These are phyloP conservation scores for Ophioceras dolichostomum DNA, from an alignment of 2,329 filamentous ascomycete species.

Conservation along the genomic window DNA sequence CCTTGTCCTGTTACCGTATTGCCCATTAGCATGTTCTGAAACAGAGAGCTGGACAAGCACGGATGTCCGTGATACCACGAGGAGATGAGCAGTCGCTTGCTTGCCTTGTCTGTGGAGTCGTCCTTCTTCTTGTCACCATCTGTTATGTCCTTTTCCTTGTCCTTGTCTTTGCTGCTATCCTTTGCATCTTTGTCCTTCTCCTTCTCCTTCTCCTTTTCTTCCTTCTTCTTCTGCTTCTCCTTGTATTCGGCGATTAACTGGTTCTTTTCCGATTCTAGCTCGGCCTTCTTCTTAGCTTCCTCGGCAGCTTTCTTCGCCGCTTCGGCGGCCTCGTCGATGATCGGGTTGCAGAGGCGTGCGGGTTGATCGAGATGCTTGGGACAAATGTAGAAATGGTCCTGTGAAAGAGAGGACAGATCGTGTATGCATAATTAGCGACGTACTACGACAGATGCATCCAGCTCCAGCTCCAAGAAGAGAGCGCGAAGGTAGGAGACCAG, in stretches of 20 bases:
- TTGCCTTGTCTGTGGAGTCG: constrained; percentile 17
- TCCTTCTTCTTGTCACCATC: constrained; percentile 22
- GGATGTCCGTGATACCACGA: neutral
- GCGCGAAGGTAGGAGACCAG: too few species aligned
- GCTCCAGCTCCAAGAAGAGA: too few species aligned
- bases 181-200: constrained; percentile 36
- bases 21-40: neutral
- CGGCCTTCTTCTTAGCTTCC: constrained; percentile 51
- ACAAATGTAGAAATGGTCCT: constrained; percentile 90
- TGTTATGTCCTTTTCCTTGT: constrained; percentile 29
- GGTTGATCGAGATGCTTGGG: constrained; percentile 74
- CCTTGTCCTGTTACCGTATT: constrained; percentile 18
- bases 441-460: too few species aligned
- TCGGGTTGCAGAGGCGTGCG: constrained; percentile 63
- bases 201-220: constrained; percentile 52
- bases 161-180: constrained; percentile 29
- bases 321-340: constrained; percentile 54
- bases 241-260: constrained; percentile 67
- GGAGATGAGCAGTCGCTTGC: constrained; percentile 2
- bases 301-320: constrained; percentile 55
- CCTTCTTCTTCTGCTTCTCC: constrained; percentile 55
- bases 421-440: too few species aligned
- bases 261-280: constrained; percentile 51
- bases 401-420: too few species aligned
- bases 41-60: too few species aligned